phyloP scores from a whole-genome alignment of 345 rosid genomes.

The Passiflora organensis region DNA sequence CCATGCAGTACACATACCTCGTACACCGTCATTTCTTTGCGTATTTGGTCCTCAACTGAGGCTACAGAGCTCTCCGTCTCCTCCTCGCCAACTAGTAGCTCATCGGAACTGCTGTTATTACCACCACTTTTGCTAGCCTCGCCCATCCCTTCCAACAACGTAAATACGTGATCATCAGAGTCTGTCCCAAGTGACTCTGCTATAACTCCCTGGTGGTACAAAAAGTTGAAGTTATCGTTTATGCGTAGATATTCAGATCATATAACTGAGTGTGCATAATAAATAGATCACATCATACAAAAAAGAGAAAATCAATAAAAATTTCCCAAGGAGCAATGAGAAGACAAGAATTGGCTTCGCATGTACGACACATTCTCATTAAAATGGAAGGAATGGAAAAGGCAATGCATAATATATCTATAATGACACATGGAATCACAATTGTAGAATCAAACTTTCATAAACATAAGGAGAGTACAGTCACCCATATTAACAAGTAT shows the following conservation, averaged over 20 bases:
- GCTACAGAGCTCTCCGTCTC: slow-evolving; percentile 72
- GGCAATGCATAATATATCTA: too few relatives aligned
- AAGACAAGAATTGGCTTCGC: too few relatives aligned
- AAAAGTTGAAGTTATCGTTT: neutral
- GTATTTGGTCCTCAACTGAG: slow-evolving; percentile 81
- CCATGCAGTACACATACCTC: slow-evolving; percentile 41
- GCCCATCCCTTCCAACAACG: slow-evolving; percentile 56
- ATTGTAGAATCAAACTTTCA: neutral
- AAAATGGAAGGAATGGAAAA: too few relatives aligned
- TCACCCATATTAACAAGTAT: neutral
- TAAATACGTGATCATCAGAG: slow-evolving; percentile 45
- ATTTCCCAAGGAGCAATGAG: neutral
- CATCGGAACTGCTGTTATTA: slow-evolving; percentile 42
- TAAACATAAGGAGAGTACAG: too few relatives aligned
- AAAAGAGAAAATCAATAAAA: neutral
- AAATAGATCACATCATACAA: neutral
- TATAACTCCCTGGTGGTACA: slow-evolving; percentile 69
- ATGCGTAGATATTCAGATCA: neutral
- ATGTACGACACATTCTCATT: too few relatives aligned
- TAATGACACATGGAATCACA: neutral
- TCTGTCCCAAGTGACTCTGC: slow-evolving; percentile 55
- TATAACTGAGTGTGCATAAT: neutral
- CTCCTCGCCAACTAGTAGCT: slow-evolving; percentile 69
- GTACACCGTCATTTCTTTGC: slow-evolving; percentile 84
- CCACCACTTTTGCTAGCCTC: slow-evolving; percentile 54